Base-by-base conservation (phyloP, 106 monocot genomes). In the Cymbidium sinense region DNA sequence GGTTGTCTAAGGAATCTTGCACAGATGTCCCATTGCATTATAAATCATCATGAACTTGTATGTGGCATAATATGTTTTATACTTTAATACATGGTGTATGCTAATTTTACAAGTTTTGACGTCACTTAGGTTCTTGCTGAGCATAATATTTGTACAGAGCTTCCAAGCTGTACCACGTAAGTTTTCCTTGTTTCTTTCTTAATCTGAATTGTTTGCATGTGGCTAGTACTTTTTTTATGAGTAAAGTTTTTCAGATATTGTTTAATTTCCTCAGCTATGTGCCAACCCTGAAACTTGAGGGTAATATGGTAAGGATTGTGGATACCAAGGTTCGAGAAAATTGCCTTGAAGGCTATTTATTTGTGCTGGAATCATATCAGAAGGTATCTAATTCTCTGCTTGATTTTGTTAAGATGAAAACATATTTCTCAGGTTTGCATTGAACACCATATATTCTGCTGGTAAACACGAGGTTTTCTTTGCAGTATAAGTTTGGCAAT, bases 401-500 rank as follows among this genome's bases (percentile, higher is more conserved):
- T 41, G 31, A 50, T 2, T 51, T 51, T 43, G 27, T 43, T 33
- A 27, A 64, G 58, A 8, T 47, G 47, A n/a, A 18, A 33, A 9
- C 70, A 19, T 73, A 19, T 50, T 34, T 64, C 78, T 71, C 5
- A 1, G 37, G 27, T 1, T 70, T 70, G 17, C 34, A 17, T 34
- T 70, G 12, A 64, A 17, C n/a, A 41, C 21, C 20, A 35, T 50
- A 35, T 35, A n/a, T 51, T 75, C 35, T 75, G 41, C 43, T 67
- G 5, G 50, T 81, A 25, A 84, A 20, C 36, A 43, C 73, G 55
- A 35, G n/a, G 17, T 30, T 41, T 77, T 70, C 18, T n/a, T 17
- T 84, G 82, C 86, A 98, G 98, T 94, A 98, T 81, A 90, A 77
- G 77, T 94, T 92, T 81, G 80, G 84, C 7, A 84, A 83, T 62